Conservation (phyloP, 192 early-diverging fungal species). For the Rhizophagus clarus region DNA sequence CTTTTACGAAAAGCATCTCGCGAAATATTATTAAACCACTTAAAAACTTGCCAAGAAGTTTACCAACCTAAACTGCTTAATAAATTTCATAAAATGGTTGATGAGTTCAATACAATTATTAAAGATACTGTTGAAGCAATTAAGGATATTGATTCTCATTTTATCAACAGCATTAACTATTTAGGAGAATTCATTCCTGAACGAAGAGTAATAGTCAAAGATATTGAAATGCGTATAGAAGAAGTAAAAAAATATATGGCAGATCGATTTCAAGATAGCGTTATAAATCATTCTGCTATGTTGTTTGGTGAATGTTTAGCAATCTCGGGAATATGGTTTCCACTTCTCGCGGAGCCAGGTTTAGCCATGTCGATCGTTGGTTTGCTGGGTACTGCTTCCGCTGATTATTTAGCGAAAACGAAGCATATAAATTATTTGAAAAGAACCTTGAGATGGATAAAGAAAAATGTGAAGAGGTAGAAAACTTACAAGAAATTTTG, state of each 20-base stretch:
- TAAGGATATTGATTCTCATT: not conserved
- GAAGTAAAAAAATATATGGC: not conserved
- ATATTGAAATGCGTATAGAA: not conserved
- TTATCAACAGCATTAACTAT: not conserved
- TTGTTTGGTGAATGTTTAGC: not conserved
- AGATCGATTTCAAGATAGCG: not conserved
- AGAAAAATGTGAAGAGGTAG: conserved; percentile 1
- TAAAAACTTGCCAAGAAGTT: not conserved
- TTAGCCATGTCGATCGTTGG: not conserved
- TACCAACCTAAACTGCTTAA: conserved; percentile 4
- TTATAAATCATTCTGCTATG: not conserved
- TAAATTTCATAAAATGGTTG: conserved; percentile 1
- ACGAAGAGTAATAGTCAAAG: not conserved
- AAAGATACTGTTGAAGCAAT: not conserved
- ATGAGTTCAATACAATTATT: conserved; percentile 5
- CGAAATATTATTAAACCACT: not conserved
- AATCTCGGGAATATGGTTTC: conserved; percentile 15
- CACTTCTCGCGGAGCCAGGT: not conserved
- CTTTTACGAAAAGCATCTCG: conserved; percentile 11
- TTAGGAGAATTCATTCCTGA: not conserved
- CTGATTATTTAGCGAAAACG: conserved; percentile 4
- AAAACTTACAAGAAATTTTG: not conserved
- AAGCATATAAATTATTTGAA: not conserved
- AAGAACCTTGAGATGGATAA: not conserved
- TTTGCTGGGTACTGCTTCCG: not conserved